These are phyloP conservation scores for Micractinium sp. DNA, from an alignment of 139 green algal species.

Conservation along the genomic window DNA sequence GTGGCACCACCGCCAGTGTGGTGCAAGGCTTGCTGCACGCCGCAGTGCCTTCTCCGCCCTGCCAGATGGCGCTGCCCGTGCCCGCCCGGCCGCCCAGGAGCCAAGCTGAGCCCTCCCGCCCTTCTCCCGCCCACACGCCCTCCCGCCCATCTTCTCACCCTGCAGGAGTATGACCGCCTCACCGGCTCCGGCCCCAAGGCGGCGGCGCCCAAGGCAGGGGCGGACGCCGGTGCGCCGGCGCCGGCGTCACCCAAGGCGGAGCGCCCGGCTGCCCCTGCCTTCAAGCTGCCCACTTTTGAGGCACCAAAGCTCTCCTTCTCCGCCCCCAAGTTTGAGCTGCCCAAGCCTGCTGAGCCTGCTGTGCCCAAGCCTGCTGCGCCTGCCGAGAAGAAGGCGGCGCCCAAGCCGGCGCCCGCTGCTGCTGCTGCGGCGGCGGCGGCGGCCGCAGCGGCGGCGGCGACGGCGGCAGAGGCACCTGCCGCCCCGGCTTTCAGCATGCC, in stretches of 20 bases:
- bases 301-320: neutral
- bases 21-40: too few species aligned
- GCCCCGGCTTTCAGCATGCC: constrained; percentile 9
- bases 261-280: neutral
- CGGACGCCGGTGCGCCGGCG: neutral
- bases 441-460: neutral
- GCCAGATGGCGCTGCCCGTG: too few species aligned
- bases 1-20: too few species aligned
- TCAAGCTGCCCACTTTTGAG: neutral
- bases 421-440: neutral
- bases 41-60: too few species aligned
- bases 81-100: too few species aligned
- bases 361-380: neutral
- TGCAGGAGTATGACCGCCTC: constrained; percentile 5
- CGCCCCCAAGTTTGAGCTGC: neutral
- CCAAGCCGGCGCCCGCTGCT: too few species aligned
- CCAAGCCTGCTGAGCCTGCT: neutral
- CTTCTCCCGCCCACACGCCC: too few species aligned
- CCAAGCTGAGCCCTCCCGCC: too few species aligned
- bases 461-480: neutral
- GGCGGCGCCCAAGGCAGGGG: neutral
- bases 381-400: neutral
- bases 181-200: neutral
- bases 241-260: neutral
- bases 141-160: too few species aligned